Conservation (phyloP, 1,284 basidiomycete genomes). For the Meripilus lineatus region DNA sequence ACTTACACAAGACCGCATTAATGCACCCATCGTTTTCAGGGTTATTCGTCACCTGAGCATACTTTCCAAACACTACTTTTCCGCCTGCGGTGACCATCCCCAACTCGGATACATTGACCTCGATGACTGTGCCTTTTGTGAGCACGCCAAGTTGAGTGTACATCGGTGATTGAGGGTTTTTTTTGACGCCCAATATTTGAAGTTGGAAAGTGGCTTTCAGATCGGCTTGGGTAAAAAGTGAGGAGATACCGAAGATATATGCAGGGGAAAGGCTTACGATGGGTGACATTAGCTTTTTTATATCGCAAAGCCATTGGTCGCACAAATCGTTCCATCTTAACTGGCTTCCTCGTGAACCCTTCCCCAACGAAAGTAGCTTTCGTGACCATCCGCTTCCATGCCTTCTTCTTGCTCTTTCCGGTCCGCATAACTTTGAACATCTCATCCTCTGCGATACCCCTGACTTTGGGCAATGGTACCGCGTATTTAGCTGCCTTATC, state of each 20-base stretch:
- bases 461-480: constrained; percentile 94
- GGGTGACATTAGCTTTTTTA: constrained; percentile 98
- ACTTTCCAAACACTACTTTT: constrained; percentile 89
- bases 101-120: constrained; percentile 96
- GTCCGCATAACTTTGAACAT: constrained; percentile 99
- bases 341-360: constrained; percentile 96
- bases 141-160: constrained; percentile 94
- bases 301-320: constrained; percentile 96
- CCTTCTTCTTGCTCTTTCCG: constrained; percentile 94
- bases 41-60: constrained; percentile 96
- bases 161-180: constrained; percentile 99
- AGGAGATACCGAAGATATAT: neutral
- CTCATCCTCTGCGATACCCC: constrained; percentile 99
- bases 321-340: constrained; percentile 98
- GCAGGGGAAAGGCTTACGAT: constrained; percentile 65
- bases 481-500: constrained; percentile 99
- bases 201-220: constrained; percentile 98
- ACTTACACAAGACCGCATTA: constrained; percentile 85
- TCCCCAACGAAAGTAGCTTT: constrained; percentile 99
- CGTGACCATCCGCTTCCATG: constrained; percentile 99
- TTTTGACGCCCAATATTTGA: constrained; percentile 97
- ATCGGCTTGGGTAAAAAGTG: constrained; percentile 63
- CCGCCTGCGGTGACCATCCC: constrained; percentile 99
- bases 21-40: constrained; percentile 97
- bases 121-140: constrained; percentile 98